Evolutionary conservation across 805 yeast species (phyloP), one percentile per base, ranked within the genome.

Genomic region (Clavispora santaluciae): DNA sequence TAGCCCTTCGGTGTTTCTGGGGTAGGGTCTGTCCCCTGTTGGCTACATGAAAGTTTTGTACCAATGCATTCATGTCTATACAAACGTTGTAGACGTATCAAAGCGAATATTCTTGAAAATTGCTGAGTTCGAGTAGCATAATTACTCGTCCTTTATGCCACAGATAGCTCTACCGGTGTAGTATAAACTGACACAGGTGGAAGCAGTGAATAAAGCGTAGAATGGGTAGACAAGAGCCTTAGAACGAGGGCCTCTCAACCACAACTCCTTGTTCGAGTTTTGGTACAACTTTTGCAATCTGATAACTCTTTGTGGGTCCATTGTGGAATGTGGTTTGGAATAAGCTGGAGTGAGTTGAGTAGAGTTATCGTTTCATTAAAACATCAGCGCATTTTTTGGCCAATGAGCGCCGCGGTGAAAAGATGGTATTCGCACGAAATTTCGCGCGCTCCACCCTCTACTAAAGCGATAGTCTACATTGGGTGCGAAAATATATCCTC

Each of bases 151-250:
- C 72, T 83, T 82, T 62, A 82, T 71, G 61, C 89, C 90, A 31
- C 69, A 59, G 49, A 76, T 57, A 53, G 93, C 93, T 72, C 89
- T 80, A 54, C 79, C 86, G 42, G 78, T 60, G 77, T 79, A 84
- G 71, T 67, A 77, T 53, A 82, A 70, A 46, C 93, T 83, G 45
- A 77, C 75, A 44, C 72, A 73, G 38, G 86, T 78, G 49, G 86
- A 71, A 46, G 82, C 73, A 41, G 86, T 69, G 64, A 86, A 81
- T 46, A 81, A 71, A 48, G 86, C 86, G 71, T 75, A 82, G 76
- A 80, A 86, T 60, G 95, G 95, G 68, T 80, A 81, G 51, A 86
- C 75, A 61, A 81, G 65, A 56, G 74, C 69, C 68, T 83, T 83
- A 51, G 93, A 78, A 51, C 63, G 56, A 45, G 55, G 53, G 17